Conservation (phyloP, 768 basidiomycete genomes). For the Pleurotus cornucopiae region DNA sequence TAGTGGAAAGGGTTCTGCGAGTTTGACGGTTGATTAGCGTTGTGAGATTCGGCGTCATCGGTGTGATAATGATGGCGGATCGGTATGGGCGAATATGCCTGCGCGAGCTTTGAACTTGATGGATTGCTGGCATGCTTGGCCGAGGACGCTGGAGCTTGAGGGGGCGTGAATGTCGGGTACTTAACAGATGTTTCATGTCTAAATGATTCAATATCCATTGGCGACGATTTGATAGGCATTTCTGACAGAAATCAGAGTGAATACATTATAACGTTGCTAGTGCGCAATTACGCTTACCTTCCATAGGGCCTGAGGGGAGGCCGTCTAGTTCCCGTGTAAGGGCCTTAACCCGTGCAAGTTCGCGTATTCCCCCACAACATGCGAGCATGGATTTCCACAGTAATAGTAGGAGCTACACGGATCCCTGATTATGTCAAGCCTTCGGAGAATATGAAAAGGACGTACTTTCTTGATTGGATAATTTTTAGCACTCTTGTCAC, state of each 20-base stretch:
- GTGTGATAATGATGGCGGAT: constrained; percentile 93
- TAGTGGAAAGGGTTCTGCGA: constrained; percentile 17
- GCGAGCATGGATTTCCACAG: constrained; percentile 93
- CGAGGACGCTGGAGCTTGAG: constrained; percentile 36
- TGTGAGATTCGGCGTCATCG: constrained; percentile 57
- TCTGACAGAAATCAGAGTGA: constrained; percentile 27
- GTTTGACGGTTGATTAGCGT: constrained; percentile 33
- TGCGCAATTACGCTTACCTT: constrained; percentile 19
- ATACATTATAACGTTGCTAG: constrained; percentile 6
- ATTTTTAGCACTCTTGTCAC: constrained; percentile 91
- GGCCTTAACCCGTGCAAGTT: constrained; percentile 77
- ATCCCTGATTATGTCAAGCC: constrained; percentile 5
- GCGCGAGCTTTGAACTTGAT: constrained; percentile 65
- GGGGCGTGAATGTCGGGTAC: constrained; percentile 88
- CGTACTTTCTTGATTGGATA: constrained; percentile 96
- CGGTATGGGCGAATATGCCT: constrained; percentile 91
- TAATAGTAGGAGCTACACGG: constrained; percentile 74
- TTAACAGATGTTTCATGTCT: constrained; percentile 89
- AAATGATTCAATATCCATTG: constrained; percentile 87
- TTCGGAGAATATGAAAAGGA: constrained; percentile 8
- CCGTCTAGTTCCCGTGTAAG: constrained; percentile 83
- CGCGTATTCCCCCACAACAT: constrained; percentile 90
- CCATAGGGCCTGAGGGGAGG: constrained; percentile 54
- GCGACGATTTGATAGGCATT: constrained; percentile 79
- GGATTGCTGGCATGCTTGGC: constrained; percentile 25